Evolutionary conservation across 2,329 filamentous ascomycete species (phyloP).

Genomic region (Lecanoromycetidae sp.): DNA sequence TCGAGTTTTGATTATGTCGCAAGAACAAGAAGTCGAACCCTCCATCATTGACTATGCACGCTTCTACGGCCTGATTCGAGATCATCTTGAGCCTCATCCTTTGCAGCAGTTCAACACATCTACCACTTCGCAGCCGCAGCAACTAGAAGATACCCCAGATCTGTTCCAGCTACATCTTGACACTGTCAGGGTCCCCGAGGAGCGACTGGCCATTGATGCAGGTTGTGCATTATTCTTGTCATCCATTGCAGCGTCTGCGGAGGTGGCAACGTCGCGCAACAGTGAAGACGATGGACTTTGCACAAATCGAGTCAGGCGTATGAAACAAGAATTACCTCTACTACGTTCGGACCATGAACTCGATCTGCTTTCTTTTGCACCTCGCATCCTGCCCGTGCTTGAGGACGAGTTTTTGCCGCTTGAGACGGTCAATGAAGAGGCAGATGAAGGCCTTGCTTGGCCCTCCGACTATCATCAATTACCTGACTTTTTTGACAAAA

Average conservation of each 20-base stretch:
- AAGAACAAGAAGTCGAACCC: constrained; percentile 23
- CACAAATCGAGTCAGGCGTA: constrained; percentile 18
- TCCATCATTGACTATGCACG: constrained; percentile 38
- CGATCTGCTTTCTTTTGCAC: constrained; percentile 32
- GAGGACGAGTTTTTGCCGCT: constrained; percentile 25
- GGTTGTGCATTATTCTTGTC: constrained; percentile 24
- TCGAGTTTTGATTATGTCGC: constrained; percentile 14
- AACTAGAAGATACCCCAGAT: constrained; percentile 19
- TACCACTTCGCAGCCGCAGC: background rate
- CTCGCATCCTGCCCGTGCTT: constrained; percentile 20
- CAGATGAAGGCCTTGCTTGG: constrained; percentile 35
- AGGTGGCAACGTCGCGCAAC: constrained; percentile 4
- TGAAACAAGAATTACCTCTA: constrained; percentile 37
- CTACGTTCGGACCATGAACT: constrained; percentile 34
- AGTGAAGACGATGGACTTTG: constrained; percentile 10
- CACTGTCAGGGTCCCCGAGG: constrained; percentile 17
- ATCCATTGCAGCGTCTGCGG: constrained; percentile 17
- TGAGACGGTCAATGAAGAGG: constrained; percentile 28
- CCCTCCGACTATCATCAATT: constrained; percentile 26
- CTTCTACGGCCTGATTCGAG: constrained; percentile 31
- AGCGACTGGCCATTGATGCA: constrained; percentile 27
- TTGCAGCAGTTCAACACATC: constrained; percentile 16
- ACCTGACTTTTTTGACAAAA: constrained; percentile 20
- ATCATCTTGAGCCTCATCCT: constrained; percentile 27
- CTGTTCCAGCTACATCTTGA: constrained; percentile 17